Conservation (phyloP, 768 basidiomycete genomes). For the Sarcodon sp. region DNA sequence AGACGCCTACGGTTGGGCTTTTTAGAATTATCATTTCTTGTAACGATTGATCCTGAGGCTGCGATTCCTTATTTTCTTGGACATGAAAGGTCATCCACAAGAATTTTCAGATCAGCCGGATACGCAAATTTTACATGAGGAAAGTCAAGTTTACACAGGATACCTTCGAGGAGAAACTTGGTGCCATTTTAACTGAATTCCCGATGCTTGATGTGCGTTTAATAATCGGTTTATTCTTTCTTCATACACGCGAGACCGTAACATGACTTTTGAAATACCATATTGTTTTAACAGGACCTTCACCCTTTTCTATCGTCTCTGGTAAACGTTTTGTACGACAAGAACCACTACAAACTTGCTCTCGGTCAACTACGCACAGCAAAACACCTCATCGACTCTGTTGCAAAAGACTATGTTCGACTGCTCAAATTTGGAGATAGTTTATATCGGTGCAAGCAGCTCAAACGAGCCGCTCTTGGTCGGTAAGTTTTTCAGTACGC, state of each 20-base stretch:
- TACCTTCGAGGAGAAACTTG: slow-evolving; percentile 90
- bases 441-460: slow-evolving; percentile 95
- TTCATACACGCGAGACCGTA: neutral
- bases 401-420: slow-evolving; percentile 94
- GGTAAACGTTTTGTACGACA: slow-evolving; percentile 98
- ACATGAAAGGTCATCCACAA: slow-evolving; percentile 81
- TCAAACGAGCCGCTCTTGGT: slow-evolving; percentile 94
- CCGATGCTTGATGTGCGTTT: slow-evolving; percentile 87
- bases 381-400: slow-evolving; percentile 90
- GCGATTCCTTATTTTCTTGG: neutral
- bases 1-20: slow-evolving; percentile 78
- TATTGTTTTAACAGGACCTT: slow-evolving; percentile 45
- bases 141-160: slow-evolving; percentile 99
- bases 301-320: slow-evolving; percentile 94
- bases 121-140: slow-evolving; percentile 97
- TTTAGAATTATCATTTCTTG: neutral
- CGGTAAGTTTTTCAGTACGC: slow-evolving; percentile 42
- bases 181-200: slow-evolving; percentile 89
- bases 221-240: neutral
- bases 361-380: slow-evolving; percentile 94
- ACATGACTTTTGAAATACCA: slow-evolving; percentile 2
- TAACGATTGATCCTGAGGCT: neutral
- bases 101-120: slow-evolving; percentile 99
- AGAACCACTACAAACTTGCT: slow-evolving; percentile 99
- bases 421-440: slow-evolving; percentile 97